Base-by-base conservation (phyloP, 371 early-diverging fungal genomes). In the Mucor mucedo region DNA sequence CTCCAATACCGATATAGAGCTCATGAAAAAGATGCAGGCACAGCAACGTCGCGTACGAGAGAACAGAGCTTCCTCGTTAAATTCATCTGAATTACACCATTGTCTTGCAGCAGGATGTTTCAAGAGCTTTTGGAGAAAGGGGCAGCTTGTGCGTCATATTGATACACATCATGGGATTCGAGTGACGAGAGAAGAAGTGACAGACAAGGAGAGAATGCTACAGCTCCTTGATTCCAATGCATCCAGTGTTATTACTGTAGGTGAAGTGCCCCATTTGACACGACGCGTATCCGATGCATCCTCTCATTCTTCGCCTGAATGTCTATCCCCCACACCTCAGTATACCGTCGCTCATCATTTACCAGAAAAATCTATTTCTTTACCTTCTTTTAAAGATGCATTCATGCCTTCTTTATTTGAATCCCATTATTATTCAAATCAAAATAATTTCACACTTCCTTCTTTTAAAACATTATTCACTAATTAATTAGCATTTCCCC, bases 91-190 rank as follows among this genome's bases (percentile, higher is more conserved):
- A 39, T 60, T 81, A 6, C 69, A 78, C 29, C 78, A 76, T 49
- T 81, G 82, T 61, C 69, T 75, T 40, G 67, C 71, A 16, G 47
- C 66, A n/a, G 66, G 67, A 14, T 81, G 82, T 50, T 76, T 66
- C 56, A 82, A 78, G 55, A 78, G 77, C 0, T 78, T 78, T 33
- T 78, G 82, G 82, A 63, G 79, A 68, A 66, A 69, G 16, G 82
- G 79, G 9, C 79, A 78, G 62, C 69, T 78, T 55, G 65, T 70
- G 41, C 79, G 79, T 29, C 82, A 82, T 58, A 67, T 78, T 44
- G 70, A 75, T 44, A 73, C 57, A 29, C 58, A 58, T 29, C 70
- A 70, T 30, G 58, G 58, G 5, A 38, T 64, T 16, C 64, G 52
- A 35, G 64, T 64, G 2, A 21, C 64, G n/a, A 21, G 45, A n/a